Evolutionary conservation across 1,284 basidiomycete species (phyloP).

Genomic region (Apiotrichum akiyoshidainum): DNA sequence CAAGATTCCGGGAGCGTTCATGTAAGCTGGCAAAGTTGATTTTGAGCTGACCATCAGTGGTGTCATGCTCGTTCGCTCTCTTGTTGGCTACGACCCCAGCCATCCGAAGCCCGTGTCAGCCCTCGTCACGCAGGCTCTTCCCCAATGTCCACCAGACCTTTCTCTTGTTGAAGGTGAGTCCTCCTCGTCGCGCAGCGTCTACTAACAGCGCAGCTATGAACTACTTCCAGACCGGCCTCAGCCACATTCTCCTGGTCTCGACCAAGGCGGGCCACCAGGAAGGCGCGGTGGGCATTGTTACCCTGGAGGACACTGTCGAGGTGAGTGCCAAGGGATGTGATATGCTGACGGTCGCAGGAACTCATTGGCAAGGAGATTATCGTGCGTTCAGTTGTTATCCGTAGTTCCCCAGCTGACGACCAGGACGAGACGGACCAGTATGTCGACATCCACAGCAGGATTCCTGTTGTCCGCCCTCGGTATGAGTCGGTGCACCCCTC

Average conservation of each 20-base stretch:
- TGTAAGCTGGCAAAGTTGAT: conserved; percentile 31
- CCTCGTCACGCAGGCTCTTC: conserved; percentile 70
- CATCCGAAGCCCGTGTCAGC: conserved; percentile 67
- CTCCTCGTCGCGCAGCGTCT: background rate
- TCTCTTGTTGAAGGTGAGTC: conserved; percentile 52
- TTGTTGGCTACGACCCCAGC: conserved; percentile 81
- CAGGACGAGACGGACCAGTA: conserved; percentile 49
- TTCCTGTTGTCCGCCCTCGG: conserved; percentile 13
- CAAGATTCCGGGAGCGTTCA: conserved; percentile 59
- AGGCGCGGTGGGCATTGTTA: conserved; percentile 75
- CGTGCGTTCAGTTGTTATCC: conserved; percentile 19
- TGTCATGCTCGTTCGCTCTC: conserved; percentile 37
- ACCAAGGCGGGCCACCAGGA: conserved; percentile 65
- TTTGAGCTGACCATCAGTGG: conserved; percentile 18
- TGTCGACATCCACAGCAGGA: conserved; percentile 41
- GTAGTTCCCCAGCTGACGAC: background rate
- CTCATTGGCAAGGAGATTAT: conserved; percentile 47
- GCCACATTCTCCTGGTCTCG: conserved; percentile 84
- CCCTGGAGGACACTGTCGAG: conserved; percentile 55
- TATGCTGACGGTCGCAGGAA: conserved; percentile 26
- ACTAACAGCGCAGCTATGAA: conserved; percentile 19
- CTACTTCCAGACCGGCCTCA: conserved; percentile 81
- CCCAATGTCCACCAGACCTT: conserved; percentile 55
- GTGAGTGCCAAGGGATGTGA: conserved; percentile 31
- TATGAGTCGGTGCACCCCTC: conserved; percentile 11